Evolutionary conservation across 176 grass and related monocot species (phyloP), one percentile per base, ranked within the genome.

Genomic region (Microstegium vimineum): DNA sequence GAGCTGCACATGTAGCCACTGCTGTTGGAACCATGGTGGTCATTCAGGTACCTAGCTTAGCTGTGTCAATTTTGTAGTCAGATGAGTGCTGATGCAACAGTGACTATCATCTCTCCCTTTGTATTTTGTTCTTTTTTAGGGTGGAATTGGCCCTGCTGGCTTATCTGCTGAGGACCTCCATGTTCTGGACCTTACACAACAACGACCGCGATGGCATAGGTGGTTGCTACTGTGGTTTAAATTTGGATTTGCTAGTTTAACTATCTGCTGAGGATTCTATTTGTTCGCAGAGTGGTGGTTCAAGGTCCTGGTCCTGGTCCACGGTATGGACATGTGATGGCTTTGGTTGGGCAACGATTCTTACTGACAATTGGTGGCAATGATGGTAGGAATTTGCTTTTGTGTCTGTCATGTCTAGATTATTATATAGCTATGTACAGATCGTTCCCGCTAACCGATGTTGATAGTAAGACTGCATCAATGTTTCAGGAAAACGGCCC

Each of bases 11-110:
- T 86, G 96, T 93, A 67, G 96, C 96, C 34, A 88, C 96, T 87
- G 91, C 96, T 80, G 93, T 99, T 88, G 96, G 96, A 59, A 99
- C 96, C 54, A 99, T 99, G 96, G 96, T 99, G 76, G 96, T 94
- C 73, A 94, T 99, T 89, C 96, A 99, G 96, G 96, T 95, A 91
- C 57, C 23, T 69, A 43, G 45, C 2, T 8, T 73, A 22, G 59
- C 13, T 31, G 20, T 17, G 34, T 27, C 38, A 37, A 60, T 66
- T 73, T 86, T 73, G 2, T 46, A 27, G 4, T 66, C n/a, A 68
- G 46, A 49, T 6, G 18, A 67, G 35, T 77, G 45, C 59, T 31
- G 62, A 57, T 56, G 49, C 23, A 74, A 30, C 25, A 68, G 0
- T 7, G 57, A 74, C 23, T 47, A 47, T 74, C 30, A 66, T 79